A percentile compares a stretch with the other conserved stretches of the same genome.
phyloP scores from a whole-genome alignment of 2,329 filamentous ascomycete species.

The Fusarium euwallaceae region DNA sequence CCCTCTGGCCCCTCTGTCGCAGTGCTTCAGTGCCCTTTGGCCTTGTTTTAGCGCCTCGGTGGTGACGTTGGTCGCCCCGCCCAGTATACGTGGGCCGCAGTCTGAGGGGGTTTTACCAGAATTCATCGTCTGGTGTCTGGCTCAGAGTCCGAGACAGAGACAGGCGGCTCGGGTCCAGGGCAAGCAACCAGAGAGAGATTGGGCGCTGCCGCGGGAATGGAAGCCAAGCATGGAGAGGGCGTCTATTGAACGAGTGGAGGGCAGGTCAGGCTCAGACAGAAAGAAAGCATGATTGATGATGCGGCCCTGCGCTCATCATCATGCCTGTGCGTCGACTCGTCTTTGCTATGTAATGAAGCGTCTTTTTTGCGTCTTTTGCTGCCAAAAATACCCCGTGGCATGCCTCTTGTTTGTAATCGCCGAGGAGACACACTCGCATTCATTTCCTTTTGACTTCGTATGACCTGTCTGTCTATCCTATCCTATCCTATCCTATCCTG shows the following conservation, averaged over 20 bases:
- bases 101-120: background rate
- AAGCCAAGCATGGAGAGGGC: constrained; percentile 3
- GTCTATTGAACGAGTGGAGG: background rate
- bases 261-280: background rate
- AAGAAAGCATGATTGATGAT: constrained; percentile 11
- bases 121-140: background rate
- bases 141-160: background rate
- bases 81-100: constrained; percentile 29
- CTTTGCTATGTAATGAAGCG: background rate
- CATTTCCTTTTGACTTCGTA: constrained; percentile 13
- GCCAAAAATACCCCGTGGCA: constrained; percentile 5
- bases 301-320: constrained; percentile 1
- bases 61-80: constrained; percentile 38
- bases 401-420: constrained; percentile 5
- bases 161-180: background rate
- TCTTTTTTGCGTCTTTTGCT: background rate
- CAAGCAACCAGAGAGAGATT: constrained; percentile 1
- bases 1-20: background rate
- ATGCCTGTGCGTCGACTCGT: background rate
- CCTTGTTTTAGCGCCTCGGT: constrained; percentile 30
- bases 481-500: background rate
- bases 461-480: background rate
- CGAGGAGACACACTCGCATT: background rate
- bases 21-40: constrained; percentile 9
- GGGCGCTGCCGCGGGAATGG: constrained; percentile 1